phyloP scores from a whole-genome alignment of 164 flowering plant genomes.

The Piper betle region DNA sequence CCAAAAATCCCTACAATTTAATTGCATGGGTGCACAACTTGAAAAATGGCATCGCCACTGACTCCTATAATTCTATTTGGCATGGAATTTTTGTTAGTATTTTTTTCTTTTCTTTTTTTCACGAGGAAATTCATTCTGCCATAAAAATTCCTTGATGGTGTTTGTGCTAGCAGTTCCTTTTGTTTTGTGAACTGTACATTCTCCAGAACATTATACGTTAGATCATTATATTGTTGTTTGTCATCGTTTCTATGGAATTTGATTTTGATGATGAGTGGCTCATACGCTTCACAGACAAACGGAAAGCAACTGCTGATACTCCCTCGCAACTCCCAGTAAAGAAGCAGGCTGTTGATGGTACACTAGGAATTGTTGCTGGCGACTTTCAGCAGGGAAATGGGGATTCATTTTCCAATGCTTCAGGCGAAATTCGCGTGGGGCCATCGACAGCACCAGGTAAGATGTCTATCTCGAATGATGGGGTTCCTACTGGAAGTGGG shows the following conservation, averaged over 20 bases:
- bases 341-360: slow-evolving; percentile 40
- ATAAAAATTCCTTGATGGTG: no score
- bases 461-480: slow-evolving; percentile 17
- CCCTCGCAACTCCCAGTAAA: slow-evolving; percentile 51
- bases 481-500: slow-evolving; percentile 19
- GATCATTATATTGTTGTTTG: not conserved
- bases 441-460: slow-evolving; percentile 20
- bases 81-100: no score
- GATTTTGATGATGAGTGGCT: not conserved
- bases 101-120: no score
- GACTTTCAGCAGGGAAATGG: slow-evolving; percentile 27
- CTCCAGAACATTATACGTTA: no score
- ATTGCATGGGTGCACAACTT: no score
- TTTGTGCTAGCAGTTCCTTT: no score
- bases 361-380: slow-evolving; percentile 30
- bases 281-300: slow-evolving; percentile 32
- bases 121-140: no score
- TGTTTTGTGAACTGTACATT: no score
- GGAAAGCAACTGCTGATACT: slow-evolving; percentile 57
- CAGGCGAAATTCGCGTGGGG: slow-evolving; percentile 12
- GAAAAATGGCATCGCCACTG: no score
- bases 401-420: slow-evolving; percentile 30
- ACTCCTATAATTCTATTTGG: no score
- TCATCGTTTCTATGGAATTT: not conserved
- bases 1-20: no score